Evolutionary conservation across 371 early-diverging fungal species (phyloP).

Genomic region (Globomyces sp.): DNA sequence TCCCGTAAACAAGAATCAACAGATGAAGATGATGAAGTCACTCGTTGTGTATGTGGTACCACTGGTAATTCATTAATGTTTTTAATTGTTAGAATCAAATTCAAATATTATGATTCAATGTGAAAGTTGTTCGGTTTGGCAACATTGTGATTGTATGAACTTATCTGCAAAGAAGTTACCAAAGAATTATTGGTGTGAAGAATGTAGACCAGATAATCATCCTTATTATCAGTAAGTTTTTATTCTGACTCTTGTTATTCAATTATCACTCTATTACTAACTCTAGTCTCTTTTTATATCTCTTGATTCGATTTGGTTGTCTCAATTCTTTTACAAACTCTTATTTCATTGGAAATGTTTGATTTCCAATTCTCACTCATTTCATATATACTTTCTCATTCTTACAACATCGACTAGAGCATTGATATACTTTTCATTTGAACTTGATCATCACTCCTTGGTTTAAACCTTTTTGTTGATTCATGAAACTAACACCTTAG

Average conservation of each 20-base stretch:
- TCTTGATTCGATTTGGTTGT: no score
- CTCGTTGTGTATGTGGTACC: conserved; percentile 78
- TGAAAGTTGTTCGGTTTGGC: conserved; percentile 88
- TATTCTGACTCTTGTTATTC: no score
- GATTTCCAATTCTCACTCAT: no score
- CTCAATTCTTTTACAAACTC: no score
- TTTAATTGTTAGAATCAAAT: conserved; percentile 18
- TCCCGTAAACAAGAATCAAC: conserved; percentile 17
- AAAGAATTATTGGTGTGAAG: conserved; percentile 84
- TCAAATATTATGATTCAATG: conserved; percentile 83
- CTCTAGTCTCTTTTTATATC: background rate
- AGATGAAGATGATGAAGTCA: conserved; percentile 62
- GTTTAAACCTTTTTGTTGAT: no score
- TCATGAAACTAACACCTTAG: no score
- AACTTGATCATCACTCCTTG: no score
- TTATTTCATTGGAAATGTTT: no score
- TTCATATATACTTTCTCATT: no score
- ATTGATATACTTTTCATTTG: no score
- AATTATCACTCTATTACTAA: background rate
- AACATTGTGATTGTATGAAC: conserved; percentile 85
- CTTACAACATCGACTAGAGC: no score
- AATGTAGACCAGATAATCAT: conserved; percentile 76
- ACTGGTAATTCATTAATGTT: conserved; percentile 52
- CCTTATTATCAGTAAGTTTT: conserved; percentile 42
- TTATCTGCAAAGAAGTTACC: conserved; percentile 69